phyloP scores from a whole-genome alignment of 768 basidiomycete genomes.

The Antrodiella citrinella region DNA sequence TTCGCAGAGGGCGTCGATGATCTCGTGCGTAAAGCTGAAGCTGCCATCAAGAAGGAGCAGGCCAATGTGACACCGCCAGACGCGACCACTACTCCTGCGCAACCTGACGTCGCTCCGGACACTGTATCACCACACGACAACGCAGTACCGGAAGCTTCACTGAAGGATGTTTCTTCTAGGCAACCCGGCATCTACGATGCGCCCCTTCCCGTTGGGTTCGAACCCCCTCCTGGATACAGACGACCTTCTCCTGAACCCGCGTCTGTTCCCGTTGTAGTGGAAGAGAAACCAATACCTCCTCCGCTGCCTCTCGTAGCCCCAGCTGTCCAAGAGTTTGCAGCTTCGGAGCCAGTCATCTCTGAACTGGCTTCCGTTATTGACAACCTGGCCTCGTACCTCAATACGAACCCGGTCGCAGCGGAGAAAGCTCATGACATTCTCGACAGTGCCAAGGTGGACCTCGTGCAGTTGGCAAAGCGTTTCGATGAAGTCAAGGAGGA shows the following conservation, averaged over 20 bases:
- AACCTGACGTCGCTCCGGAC: constrained; percentile 21
- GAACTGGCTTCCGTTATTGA: constrained; percentile 93
- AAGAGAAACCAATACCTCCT: constrained; percentile 25
- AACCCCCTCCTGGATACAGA: constrained; percentile 85
- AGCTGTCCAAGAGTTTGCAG: constrained; percentile 57
- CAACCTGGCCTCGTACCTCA: constrained; percentile 77
- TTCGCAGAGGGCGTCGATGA: constrained; percentile 60
- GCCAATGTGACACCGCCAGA: constrained; percentile 22
- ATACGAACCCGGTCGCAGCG: constrained; percentile 59
- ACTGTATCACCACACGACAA: constrained; percentile 17
- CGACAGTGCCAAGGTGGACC: constrained; percentile 71
- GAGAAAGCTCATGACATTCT: constrained; percentile 68
- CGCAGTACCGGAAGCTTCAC: constrained; percentile 7
- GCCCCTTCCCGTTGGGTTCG: constrained; percentile 87
- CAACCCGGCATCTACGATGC: constrained; percentile 49
- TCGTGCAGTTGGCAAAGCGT: constrained; percentile 66
- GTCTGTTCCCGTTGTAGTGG: constrained; percentile 8
- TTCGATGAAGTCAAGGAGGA: constrained; percentile 76
- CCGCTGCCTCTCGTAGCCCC: constrained; percentile 78
- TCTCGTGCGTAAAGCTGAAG: constrained; percentile 66
- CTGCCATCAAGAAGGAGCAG: constrained; percentile 45
- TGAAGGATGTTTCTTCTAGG: constrained; percentile 11
- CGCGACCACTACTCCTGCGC: constrained; percentile 17
- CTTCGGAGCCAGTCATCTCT: constrained; percentile 85
- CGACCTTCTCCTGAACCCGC: constrained; percentile 46